phyloP scores from a whole-genome alignment of 192 early-diverging fungal species.

The Mortierella claussenii region DNA sequence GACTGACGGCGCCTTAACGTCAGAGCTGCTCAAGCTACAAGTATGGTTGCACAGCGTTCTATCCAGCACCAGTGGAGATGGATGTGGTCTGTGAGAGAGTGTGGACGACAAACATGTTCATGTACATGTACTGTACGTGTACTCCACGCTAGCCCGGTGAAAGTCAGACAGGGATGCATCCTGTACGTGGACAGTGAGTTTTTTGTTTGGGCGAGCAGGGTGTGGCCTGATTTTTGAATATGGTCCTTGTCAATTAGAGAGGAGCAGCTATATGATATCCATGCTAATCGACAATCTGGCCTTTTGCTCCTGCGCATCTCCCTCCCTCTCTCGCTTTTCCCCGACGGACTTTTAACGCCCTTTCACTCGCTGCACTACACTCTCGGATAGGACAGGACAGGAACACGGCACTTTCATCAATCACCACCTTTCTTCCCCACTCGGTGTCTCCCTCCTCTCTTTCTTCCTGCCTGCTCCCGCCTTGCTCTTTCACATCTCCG shows the following conservation, averaged over 20 bases:
- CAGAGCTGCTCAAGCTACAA: no score
- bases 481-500: neutral
- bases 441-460: neutral
- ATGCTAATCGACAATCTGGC: conserved; percentile 13
- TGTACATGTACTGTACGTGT: no score
- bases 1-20: no score
- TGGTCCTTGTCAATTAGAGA: conserved; percentile 12
- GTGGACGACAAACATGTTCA: no score
- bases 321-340: neutral
- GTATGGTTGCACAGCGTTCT: no score
- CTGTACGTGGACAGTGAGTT: no score
- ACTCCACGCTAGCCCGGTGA: no score
- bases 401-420: neutral
- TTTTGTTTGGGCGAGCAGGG: neutral
- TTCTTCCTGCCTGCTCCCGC: neutral
- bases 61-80: no score
- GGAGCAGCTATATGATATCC: no score
- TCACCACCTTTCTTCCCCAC: neutral
- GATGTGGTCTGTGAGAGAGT: no score
- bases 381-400: neutral
- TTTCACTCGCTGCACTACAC: neutral
- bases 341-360: neutral
- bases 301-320: neutral
- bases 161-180: no score
- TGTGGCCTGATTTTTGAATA: conserved; percentile 30